phyloP scores from a whole-genome alignment of 345 rosid genomes.

The Erucastrum elatum region DNA sequence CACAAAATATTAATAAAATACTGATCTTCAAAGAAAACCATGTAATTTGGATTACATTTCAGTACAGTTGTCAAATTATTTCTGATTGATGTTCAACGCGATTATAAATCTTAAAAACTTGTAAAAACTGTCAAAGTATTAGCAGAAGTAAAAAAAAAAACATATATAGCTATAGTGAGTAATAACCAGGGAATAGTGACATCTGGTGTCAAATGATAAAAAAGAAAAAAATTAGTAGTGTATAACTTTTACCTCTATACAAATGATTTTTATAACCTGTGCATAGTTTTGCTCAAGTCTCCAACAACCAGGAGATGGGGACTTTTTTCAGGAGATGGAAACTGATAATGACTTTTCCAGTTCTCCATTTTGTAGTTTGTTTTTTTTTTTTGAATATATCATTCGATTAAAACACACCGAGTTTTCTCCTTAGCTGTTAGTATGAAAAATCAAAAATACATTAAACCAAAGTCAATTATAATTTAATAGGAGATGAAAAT shows the following conservation, averaged over 20 bases:
- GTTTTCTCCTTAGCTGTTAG: conserved; percentile 14
- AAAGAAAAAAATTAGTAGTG: not conserved
- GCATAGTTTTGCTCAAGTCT: not conserved
- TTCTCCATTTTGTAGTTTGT: not conserved
- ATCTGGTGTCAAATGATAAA: conserved; percentile 24
- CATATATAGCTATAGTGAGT: not conserved
- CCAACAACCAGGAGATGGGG: conserved; percentile 3
- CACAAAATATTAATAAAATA: not conserved
- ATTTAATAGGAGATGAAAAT: conserved; percentile 7
- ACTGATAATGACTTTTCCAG: conserved; percentile 12
- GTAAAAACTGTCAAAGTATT: conserved; percentile 13
- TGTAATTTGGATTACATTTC: not conserved
- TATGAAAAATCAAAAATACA: not conserved
- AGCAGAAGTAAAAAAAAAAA: conserved; percentile 16
- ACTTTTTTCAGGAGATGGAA: not conserved
- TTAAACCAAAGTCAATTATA: conserved; percentile 27
- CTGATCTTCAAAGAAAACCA: not conserved
- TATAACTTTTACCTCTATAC: not conserved
- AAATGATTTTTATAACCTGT: not conserved
- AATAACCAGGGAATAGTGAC: conserved; percentile 15
- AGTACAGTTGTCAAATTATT: conserved; percentile 21
- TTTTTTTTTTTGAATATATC: not conserved
- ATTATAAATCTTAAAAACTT: conserved; percentile 10
- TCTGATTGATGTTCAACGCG: not conserved
- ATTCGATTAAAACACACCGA: not conserved